Evolutionary conservation across 1,284 basidiomycete species (phyloP), one percentile per base, ranked within the genome.

Genomic region (Somion occarium): DNA sequence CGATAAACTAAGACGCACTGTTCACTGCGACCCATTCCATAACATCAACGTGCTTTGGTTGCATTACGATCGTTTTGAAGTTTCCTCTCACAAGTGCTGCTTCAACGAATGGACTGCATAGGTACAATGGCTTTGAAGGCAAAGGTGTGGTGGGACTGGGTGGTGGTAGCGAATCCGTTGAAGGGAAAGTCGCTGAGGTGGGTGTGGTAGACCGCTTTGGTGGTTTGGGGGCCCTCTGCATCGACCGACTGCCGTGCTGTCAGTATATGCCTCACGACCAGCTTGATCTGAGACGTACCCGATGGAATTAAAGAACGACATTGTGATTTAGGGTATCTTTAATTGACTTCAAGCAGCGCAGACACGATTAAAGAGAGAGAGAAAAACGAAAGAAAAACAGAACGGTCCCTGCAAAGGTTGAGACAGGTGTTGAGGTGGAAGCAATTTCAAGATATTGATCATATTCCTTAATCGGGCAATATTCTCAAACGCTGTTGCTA

Each of bases 1-100:
- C 38, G 46, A 41, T 7, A 48, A 23, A 25, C 9, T 7, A 11
- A 51, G 44, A 76, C 91, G 66, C 66, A 98, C 94, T 80, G 65
- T 98, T 98, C 53, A 97, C 89, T 1, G 95, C 96, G 26, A 99
- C 93, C 97, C 97, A 99, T 70, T 99, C 97, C 80, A 93, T 95
- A 48, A 94, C 91, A 68, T 97, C 93, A 38, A 94, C 91, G 65
- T 96, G 98, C 68, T 98, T 98, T 18, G 97, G 97, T 34, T 97
- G 81, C 72, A 94, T 91, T 38, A 98, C 94, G 60, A 99, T 98
- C 1, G 95, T 98, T 74, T 98, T 98, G 75, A 98, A 98, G 66
- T 93, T 96, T 15, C 96, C 96, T 69, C 98, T 98, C 58, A 99
- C 95, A 25, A 99, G 79, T 1, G 96, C 93, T 1, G 94, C 92